A percentile compares a stretch with the other conserved stretches of the same genome.
Conservation (phyloP, 306 rosid genomes). For the Lathyrus tuberosus region DNA sequence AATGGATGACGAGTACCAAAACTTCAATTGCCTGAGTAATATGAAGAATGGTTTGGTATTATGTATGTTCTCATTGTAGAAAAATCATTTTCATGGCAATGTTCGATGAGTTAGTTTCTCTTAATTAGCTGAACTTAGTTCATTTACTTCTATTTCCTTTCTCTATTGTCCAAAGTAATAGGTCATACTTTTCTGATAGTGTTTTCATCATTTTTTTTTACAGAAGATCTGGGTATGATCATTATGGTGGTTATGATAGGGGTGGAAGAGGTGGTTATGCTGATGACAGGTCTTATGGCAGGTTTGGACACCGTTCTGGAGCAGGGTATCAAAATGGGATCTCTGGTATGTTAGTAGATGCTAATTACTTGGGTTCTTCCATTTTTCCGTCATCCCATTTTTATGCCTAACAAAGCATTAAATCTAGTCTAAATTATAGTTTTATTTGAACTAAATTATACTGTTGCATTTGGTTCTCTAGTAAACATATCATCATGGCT, state of each 20-base stretch:
- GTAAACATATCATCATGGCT: too few relatives aligned
- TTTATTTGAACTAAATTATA: constrained; percentile 4
- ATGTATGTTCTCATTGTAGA: constrained; percentile 1
- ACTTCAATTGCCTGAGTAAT: constrained; percentile 11
- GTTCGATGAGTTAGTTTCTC: constrained; percentile 27
- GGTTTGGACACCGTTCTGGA: constrained; percentile 68
- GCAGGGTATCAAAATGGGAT: constrained; percentile 77
- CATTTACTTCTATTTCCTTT: constrained; percentile 16
- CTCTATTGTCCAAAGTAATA: constrained; percentile 16
- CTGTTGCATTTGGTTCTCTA: background rate
- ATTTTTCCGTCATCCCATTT: constrained; percentile 4
- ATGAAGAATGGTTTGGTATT: background rate
- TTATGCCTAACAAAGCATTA: constrained; percentile 12
- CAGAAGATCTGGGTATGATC: constrained; percentile 76
- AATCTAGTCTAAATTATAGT: background rate
- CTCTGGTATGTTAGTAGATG: constrained; percentile 52
- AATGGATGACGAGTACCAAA: background rate
- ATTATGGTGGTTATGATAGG: constrained; percentile 64
- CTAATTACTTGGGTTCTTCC: constrained; percentile 22
- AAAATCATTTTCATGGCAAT: constrained; percentile 3
- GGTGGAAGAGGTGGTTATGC: constrained; percentile 76
- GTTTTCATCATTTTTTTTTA: constrained; percentile 11
- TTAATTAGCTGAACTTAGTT: constrained; percentile 20
- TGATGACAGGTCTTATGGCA: constrained; percentile 85
- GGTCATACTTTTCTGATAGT: background rate